These are phyloP conservation scores for Populus nigra DNA, from an alignment of 345 rosid genomes.

Conservation along the genomic window DNA sequence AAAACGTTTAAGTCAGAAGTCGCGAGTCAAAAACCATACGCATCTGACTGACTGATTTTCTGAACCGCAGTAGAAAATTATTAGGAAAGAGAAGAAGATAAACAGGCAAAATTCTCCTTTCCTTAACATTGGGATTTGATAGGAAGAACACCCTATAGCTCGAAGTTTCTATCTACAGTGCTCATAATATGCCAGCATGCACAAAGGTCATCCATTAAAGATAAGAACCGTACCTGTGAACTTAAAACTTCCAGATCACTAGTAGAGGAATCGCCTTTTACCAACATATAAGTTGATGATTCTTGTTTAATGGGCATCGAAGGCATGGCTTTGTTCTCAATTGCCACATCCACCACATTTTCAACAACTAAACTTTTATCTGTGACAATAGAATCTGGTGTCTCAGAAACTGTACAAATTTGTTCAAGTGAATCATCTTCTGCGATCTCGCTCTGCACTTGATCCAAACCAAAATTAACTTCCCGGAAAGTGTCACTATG, in stretches of 20 bases:
- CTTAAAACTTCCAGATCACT: constrained; percentile 29
- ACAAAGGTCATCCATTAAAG: neutral
- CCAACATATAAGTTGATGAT: constrained; percentile 33
- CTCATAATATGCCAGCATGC: neutral
- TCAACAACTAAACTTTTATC: constrained; percentile 41
- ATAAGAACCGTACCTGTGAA: constrained; percentile 33
- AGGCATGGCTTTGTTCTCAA: constrained; percentile 28
- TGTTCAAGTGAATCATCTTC: constrained; percentile 29
- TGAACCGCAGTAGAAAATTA: neutral
- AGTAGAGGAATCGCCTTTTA: constrained; percentile 30
- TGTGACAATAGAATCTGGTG: constrained; percentile 26
- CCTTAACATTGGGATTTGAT: neutral
- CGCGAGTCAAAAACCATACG: neutral
- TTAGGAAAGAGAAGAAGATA: neutral
- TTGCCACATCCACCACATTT: constrained; percentile 33
- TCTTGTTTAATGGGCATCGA: constrained; percentile 37
- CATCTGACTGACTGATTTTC: neutral
- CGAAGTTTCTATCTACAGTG: neutral
- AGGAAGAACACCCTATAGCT: neutral
- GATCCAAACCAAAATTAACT: constrained; percentile 27
- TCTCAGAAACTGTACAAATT: constrained; percentile 39
- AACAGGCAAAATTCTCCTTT: neutral
- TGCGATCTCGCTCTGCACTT: constrained; percentile 27
- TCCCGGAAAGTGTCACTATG: constrained; percentile 44
- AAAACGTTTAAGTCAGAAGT: neutral